Conservation (phyloP, 1,284 basidiomycete genomes). For the Ceratobasidium sp. region DNA sequence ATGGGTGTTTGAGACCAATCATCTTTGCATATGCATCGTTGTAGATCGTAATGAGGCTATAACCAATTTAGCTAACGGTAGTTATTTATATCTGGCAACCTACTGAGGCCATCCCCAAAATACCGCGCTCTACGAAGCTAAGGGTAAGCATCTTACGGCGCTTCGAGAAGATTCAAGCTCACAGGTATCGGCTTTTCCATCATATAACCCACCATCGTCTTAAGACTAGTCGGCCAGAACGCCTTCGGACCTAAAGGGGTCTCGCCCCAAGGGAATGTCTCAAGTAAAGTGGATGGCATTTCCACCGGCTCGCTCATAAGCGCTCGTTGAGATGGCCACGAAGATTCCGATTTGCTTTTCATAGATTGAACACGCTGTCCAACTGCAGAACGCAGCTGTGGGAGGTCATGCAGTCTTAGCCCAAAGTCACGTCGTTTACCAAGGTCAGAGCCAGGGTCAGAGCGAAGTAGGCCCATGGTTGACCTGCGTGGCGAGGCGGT, state of each 20-base stretch:
- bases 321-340: background rate
- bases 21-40: constrained; percentile 49
- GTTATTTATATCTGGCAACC: background rate
- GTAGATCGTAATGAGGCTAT: constrained; percentile 42
- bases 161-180: constrained; percentile 6
- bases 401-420: background rate
- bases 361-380: background rate
- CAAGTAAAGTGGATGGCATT: constrained; percentile 24
- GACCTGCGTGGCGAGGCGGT: constrained; percentile 11
- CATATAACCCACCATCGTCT: constrained; percentile 31
- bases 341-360: constrained; percentile 15
- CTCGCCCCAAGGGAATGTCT: constrained; percentile 42
- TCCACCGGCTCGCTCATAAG: background rate
- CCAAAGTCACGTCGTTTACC: background rate
- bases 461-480: constrained; percentile 11
- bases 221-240: constrained; percentile 43
- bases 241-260: constrained; percentile 35
- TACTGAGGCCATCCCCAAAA: constrained; percentile 49
- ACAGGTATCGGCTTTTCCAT: constrained; percentile 46
- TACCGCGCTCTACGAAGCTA: constrained; percentile 20
- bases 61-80: background rate
- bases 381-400: background rate
- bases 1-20: constrained; percentile 46
- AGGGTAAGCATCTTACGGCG: background rate
- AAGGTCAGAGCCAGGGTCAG: background rate